Evolutionary conservation across 352 stramenopile genomes (phyloP).

Genomic region (Phytopythium helicoides): DNA sequence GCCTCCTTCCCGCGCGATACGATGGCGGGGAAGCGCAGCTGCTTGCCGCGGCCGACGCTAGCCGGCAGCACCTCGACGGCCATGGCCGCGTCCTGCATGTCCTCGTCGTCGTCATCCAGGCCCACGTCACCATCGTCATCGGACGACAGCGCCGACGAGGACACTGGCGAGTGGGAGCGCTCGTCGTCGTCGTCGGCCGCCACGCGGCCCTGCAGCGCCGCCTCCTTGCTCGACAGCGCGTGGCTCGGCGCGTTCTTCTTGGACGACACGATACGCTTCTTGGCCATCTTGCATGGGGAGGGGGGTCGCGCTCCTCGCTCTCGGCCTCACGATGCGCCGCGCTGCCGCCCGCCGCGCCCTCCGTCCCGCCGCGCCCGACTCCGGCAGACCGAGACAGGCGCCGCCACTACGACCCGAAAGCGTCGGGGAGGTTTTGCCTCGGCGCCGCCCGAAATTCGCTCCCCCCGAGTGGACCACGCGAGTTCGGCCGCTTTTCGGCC

Average conservation of each 20-base stretch:
- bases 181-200: slow-evolving; percentile 21
- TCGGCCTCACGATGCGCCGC: no score
- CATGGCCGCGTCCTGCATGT: slow-evolving; percentile 8
- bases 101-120: slow-evolving; percentile 23
- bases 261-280: slow-evolving; percentile 84
- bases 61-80: slow-evolving; percentile 71
- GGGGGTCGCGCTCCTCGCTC: no score
- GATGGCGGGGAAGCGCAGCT: slow-evolving; percentile 67
- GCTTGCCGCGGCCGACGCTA: slow-evolving; percentile 70
- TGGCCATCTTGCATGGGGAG: slow-evolving; percentile 44
- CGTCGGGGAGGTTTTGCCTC: no score
- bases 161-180: slow-evolving; percentile 22
- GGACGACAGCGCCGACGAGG: slow-evolving; percentile 41
- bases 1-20: slow-evolving; percentile 76
- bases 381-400: not conserved
- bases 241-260: slow-evolving; percentile 86
- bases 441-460: no score
- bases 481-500: not conserved
- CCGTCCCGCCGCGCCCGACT: not conserved
- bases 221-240: slow-evolving; percentile 81
- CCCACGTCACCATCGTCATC: slow-evolving; percentile 19
- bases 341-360: no score
- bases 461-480: no score
- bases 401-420: no score
- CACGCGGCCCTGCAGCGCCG: slow-evolving; percentile 54